Conservation (phyloP, 2,329 filamentous ascomycete species). For the Drechslera avenae region DNA sequence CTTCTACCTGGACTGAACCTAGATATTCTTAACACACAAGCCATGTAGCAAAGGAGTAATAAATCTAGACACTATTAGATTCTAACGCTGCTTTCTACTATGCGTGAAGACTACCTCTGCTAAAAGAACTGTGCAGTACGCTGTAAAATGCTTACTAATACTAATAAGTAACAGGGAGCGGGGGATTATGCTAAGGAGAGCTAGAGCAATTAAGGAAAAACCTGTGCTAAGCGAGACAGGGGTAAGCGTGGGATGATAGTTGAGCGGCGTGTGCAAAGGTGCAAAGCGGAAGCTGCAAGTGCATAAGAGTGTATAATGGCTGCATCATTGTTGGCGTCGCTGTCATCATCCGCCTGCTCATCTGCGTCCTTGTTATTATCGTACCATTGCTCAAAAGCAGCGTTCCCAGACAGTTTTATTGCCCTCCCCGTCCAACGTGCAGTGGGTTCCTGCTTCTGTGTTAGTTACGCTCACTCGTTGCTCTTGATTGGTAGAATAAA, state of each 20-base stretch:
- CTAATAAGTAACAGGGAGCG: neutral
- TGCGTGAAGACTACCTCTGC: neutral
- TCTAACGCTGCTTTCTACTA: neutral
- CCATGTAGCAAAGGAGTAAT: neutral
- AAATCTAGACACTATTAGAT: neutral
- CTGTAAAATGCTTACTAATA: neutral
- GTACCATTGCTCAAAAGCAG: neutral
- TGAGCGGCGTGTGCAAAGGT: slow-evolving; percentile 2
- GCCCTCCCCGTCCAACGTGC: too few relatives aligned
- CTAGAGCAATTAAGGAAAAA: slow-evolving; percentile 1
- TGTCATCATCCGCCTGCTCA: too few relatives aligned
- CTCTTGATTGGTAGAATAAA: too few relatives aligned
- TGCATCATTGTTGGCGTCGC: too few relatives aligned
- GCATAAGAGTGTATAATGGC: neutral
- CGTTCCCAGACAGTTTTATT: neutral
- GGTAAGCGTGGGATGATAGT: slow-evolving; percentile 5
- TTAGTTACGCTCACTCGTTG: too few relatives aligned
- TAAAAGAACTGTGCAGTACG: neutral
- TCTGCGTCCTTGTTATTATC: neutral
- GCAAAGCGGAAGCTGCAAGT: slow-evolving; percentile 9
- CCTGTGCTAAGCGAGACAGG: slow-evolving; percentile 12
- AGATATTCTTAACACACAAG: neutral
- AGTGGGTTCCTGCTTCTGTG: too few relatives aligned
- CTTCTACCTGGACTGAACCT: neutral
- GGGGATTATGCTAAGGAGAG: neutral